Evolutionary conservation across 169 alveolate species (phyloP).

Genomic region (Sarcocystis neurona): DNA sequence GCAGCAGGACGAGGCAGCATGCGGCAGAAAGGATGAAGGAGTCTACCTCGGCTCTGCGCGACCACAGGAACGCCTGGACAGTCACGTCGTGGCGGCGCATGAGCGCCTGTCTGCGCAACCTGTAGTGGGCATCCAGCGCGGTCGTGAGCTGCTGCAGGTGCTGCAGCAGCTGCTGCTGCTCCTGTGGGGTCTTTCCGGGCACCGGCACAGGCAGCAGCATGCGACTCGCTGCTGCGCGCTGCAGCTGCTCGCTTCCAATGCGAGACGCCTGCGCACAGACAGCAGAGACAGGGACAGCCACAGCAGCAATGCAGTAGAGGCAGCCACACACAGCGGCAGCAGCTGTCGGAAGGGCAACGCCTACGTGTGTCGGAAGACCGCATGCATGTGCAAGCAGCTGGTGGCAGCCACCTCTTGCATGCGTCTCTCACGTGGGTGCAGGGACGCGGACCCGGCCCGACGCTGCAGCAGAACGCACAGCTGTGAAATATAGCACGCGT

Average conservation of each 20-base stretch:
- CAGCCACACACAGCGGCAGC: too few relatives aligned
- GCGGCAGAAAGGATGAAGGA: too few relatives aligned
- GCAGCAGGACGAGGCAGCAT: too few relatives aligned
- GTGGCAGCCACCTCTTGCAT: too few relatives aligned
- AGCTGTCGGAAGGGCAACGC: too few relatives aligned
- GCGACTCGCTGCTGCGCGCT: not conserved
- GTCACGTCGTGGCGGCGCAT: conserved; percentile 12
- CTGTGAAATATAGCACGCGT: too few relatives aligned
- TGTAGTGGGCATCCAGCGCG: not conserved
- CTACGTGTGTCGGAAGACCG: too few relatives aligned
- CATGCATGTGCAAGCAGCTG: too few relatives aligned
- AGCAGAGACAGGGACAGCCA: not conserved
- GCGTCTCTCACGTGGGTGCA: too few relatives aligned
- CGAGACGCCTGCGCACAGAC: not conserved
- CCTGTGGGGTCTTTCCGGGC: not conserved
- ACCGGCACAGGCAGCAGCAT: not conserved
- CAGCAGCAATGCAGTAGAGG: not conserved
- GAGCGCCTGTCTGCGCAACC: not conserved
- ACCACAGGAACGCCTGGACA: conserved; percentile 8
- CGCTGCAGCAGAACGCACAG: too few relatives aligned
- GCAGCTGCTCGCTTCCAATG: not conserved
- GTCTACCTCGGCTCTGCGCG: not conserved
- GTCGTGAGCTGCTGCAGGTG: not conserved
- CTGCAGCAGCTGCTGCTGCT: not conserved
- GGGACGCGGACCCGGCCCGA: too few relatives aligned